Percentiles rank a stretch among this genome's conserved stretches.
These are phyloP conservation scores for Lactifluus volemus DNA, from an alignment of 768 basidiomycete genomes.

Conservation along the genomic window DNA sequence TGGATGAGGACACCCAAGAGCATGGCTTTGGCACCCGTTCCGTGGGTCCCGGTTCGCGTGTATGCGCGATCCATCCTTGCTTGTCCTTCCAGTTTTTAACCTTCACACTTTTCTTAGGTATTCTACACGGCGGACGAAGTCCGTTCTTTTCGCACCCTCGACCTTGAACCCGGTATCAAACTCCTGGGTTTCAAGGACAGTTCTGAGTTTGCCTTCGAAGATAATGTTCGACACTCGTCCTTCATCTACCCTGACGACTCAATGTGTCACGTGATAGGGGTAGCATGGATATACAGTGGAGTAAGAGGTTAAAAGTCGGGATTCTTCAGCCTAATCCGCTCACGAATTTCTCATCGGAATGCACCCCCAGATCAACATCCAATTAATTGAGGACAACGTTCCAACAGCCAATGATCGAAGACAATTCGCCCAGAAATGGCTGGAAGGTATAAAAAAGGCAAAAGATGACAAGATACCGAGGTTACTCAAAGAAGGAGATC, in stretches of 20 bases:
- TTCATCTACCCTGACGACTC: constrained; percentile 94
- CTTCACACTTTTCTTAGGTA: constrained; percentile 37
- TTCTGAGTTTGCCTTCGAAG: constrained; percentile 64
- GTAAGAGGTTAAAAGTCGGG: too few relatives aligned
- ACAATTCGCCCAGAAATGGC: too few relatives aligned
- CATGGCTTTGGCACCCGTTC: constrained; percentile 25
- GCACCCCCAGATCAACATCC: too few relatives aligned
- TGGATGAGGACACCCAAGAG: constrained; percentile 31
- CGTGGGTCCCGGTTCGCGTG: constrained; percentile 47
- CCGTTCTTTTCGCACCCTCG: constrained; percentile 72
- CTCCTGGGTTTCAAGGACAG: constrained; percentile 87
- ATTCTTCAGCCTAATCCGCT: too few relatives aligned
- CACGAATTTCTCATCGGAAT: too few relatives aligned
- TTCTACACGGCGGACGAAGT: constrained; percentile 83
- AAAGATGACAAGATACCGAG: too few relatives aligned
- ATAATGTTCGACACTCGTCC: constrained; percentile 84
- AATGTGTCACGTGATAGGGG: too few relatives aligned
- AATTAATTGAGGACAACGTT: too few relatives aligned
- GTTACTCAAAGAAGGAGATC: too few relatives aligned
- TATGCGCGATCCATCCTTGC: constrained; percentile 25
- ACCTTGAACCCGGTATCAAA: constrained; percentile 74
- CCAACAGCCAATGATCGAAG: too few relatives aligned
- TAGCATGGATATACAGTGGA: too few relatives aligned
- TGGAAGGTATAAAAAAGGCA: too few relatives aligned
- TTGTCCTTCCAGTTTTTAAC: not conserved